Evolutionary conservation across 192 early-diverging fungal genomes (phyloP), one percentile per base, ranked within the genome.

Genomic region (Podila epicladia): DNA sequence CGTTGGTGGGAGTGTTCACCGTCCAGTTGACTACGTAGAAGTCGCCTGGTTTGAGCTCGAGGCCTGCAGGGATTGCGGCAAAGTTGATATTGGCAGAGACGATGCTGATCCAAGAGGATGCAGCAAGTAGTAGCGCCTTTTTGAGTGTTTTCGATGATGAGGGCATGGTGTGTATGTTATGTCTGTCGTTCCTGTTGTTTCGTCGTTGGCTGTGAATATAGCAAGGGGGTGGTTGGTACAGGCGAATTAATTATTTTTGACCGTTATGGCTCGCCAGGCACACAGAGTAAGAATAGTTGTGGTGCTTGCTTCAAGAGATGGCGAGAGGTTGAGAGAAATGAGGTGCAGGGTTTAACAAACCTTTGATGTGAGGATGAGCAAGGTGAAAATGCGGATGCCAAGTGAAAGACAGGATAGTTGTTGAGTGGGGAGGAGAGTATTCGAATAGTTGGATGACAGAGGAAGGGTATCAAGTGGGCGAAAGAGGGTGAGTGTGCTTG

Each of bases 51-150:
- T 64, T 69, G 37, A 60, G 48, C 0, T 1, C 55, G 4, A 13
- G 3, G 55, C 31, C 62, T 17, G 20, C 33, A 13, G 71, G 26
- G n/a, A 69, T 51, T 0, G 17, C 3, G 7, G 2, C 33, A 48
- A 80, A 80, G 20, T n/a, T 32, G 66, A 80, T 66, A 15, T 80
- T 69, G 48, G 66, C 77, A 5, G 60, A 37, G 67, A 70, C 57
- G 49, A 29, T 12, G 9, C 32, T 26, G 57, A 29, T 26, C 26
- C 17, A 19, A 37, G 20, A 20, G 24, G 32, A n/a, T 38, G 51
- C 62, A 38, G 22, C 48, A 55, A 28, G 35, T 9, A 26, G 37
- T 50, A 38, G 55, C 17, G 28, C 24, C 31, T 61, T 55, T 26
- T 11, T 55, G 6, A 12, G n/a, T 26, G 53, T 55, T 55, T 1